Base-by-base conservation (phyloP, 768 basidiomycete genomes). In the Hortiboletus campestris region DNA sequence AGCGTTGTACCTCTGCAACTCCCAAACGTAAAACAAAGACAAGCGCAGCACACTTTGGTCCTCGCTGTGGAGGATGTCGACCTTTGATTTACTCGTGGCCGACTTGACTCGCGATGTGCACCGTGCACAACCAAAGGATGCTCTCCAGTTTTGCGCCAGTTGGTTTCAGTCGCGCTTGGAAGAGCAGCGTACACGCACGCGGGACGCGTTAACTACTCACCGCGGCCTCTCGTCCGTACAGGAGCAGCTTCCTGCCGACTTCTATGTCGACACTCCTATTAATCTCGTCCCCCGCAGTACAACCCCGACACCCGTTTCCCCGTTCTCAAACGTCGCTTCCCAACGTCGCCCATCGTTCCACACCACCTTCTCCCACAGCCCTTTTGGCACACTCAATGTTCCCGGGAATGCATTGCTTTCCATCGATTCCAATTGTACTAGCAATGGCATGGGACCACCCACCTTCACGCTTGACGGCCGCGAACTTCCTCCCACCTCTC, bases 91-190 rank as follows among this genome's bases (percentile, higher is more conserved):
- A 40, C 88, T 98, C 59, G 78, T 97, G 59, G 80, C 77, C 53
- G 94, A 98, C 69, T 80, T 98, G 51, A 87, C 90, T 61, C 85
- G 91, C 68, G 95, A 96, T 71, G 84, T 83, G 41, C 80, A 89
- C 41, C 87, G 90, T 60, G 91, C 84, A 5, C 91, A 94, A 70
- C 94, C 96, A 20, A 85, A 83, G 64, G 96, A 98, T 67, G 84
- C 88, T 5, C 85, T 97, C 44, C 96, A 98, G 73, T 94, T 89
- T 72, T 91, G 89, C 65, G 86, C 95, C 45, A 93, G 86, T 65
- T 98, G 94, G 94, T 98, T 98, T 74, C 90, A 94, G 69, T 80
- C 82, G 58, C 84, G 91, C 52, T 78, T 95, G 47, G 89, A 93
- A 60, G 89, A 93, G 67, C 93, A 95, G 67, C 81, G 93, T 53